A percentile compares a stretch with the other conserved stretches of the same genome.
Evolutionary conservation across 202 grass and related monocot genomes (phyloP).

Genomic region (Cymbopogon flexuosus): DNA sequence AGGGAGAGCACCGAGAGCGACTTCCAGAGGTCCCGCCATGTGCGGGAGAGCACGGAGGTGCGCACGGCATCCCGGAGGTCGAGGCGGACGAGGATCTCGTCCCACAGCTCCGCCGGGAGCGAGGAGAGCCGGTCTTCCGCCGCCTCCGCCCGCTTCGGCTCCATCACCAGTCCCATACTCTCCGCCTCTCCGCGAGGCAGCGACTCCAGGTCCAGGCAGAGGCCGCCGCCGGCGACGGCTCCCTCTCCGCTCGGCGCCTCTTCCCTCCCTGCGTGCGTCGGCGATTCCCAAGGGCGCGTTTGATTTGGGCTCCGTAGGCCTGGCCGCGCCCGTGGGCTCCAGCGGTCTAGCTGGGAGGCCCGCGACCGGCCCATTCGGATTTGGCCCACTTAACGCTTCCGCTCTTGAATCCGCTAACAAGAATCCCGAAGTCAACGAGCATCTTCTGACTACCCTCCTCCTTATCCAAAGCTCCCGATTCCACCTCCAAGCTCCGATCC

Average conservation of each 20-base stretch:
- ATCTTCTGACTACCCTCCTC: background rate
- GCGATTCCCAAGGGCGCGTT: too few species aligned
- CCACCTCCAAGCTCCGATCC: constrained; percentile 7
- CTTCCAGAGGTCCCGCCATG: background rate
- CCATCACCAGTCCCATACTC: background rate
- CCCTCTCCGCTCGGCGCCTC: background rate
- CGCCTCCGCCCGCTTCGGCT: background rate
- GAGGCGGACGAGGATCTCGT: background rate
- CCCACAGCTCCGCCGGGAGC: background rate
- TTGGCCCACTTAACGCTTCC: background rate
- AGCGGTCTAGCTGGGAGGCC: background rate
- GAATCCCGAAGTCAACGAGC: background rate
- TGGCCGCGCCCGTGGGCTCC: too few species aligned
- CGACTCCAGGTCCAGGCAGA: too few species aligned
- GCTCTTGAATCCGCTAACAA: background rate
- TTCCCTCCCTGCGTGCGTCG: too few species aligned
- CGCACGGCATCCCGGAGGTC: background rate
- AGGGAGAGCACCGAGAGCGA: background rate
- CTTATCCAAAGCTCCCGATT: background rate
- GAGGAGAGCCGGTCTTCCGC: background rate
- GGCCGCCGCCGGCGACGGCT: background rate
- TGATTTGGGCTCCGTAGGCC: too few species aligned
- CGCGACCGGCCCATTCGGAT: background rate
- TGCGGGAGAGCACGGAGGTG: background rate
- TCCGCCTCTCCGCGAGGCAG: too few species aligned